Percentiles rank a stretch among this genome's conserved stretches.
Evolutionary conservation across 495 filamentous ascomycete species (phyloP).

Genomic region (Hypoxylon lienhwacheense): DNA sequence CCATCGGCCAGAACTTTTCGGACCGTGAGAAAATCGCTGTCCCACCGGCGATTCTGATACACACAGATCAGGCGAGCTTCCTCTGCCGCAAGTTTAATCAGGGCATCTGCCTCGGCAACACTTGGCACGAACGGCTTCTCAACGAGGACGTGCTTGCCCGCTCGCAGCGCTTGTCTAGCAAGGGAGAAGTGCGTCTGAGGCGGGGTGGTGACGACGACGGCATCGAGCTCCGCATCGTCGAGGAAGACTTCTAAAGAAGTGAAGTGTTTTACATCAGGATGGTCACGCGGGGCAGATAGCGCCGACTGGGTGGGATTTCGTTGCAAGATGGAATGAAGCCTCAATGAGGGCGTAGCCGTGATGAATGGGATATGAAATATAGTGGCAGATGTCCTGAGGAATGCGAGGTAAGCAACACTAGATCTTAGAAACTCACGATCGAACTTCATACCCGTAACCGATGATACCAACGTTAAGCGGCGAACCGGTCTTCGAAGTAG

Average conservation of each 20-base stretch:
- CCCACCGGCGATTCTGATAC: conserved; percentile 87
- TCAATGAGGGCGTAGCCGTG: conserved; percentile 61
- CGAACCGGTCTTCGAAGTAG: conserved; percentile 29
- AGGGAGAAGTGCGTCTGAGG: conserved; percentile 75
- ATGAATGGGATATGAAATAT: conserved; percentile 91
- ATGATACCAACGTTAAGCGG: conserved; percentile 57
- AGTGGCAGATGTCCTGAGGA: conserved; percentile 72
- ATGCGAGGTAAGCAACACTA: conserved; percentile 21
- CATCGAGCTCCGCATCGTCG: conserved; percentile 64
- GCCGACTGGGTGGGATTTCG: conserved; percentile 48
- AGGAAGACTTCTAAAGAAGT: conserved; percentile 63
- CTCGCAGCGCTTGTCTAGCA: conserved; percentile 65
- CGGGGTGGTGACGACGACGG: conserved; percentile 74
- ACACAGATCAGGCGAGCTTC: conserved; percentile 68
- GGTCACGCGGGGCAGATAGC: conserved; percentile 69
- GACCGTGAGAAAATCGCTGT: conserved; percentile 81
- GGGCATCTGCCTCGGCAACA: conserved; percentile 66
- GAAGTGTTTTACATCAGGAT: conserved; percentile 66
- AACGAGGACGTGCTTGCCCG: conserved; percentile 80
- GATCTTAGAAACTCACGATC: neutral
- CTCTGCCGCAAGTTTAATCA: conserved; percentile 66
- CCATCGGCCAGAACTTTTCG: conserved; percentile 59
- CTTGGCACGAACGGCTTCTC: conserved; percentile 90
- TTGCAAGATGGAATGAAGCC: conserved; percentile 78
- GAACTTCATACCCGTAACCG: conserved; percentile 54